Conservation (phyloP, 176 grass and related monocot species). For the Cenchrus americanus region DNA sequence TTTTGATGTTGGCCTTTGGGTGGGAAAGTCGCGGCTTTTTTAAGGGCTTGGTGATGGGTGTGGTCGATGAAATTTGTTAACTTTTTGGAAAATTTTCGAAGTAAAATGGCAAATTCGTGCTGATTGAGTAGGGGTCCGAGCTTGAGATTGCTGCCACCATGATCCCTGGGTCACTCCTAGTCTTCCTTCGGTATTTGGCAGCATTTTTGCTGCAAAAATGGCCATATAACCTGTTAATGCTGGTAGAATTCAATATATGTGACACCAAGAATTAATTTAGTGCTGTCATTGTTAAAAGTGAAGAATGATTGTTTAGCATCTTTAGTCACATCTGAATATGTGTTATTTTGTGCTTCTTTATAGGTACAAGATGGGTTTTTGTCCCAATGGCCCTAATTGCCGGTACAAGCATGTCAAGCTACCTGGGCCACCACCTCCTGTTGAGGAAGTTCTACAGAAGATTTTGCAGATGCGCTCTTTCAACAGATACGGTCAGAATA, state of each 20-base stretch:
- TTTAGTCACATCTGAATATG: not conserved
- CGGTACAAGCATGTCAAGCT: conserved; percentile 80
- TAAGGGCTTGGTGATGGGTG: not conserved
- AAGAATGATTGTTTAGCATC: not conserved
- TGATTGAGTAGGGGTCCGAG: not conserved
- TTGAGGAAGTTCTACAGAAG: conserved; percentile 93
- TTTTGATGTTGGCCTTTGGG: conserved; percentile 12
- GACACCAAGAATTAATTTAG: not conserved
- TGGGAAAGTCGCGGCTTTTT: not conserved
- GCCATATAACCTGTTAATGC: not conserved
- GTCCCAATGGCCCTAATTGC: conserved; percentile 88
- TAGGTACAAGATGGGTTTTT: conserved; percentile 99
- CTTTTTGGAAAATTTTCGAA: not conserved
- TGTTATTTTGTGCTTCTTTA: conserved; percentile 10
- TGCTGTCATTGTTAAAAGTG: not conserved
- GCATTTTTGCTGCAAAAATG: conserved; percentile 17
- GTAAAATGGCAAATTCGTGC: not conserved
- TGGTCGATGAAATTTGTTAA: conserved; percentile 8
- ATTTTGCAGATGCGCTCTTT: conserved; percentile 60
- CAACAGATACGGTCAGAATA: conserved; percentile 68
- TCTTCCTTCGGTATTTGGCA: not conserved
- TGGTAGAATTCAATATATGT: not conserved
- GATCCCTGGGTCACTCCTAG: not conserved
- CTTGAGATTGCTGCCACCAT: not conserved
- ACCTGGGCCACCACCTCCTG: conserved; percentile 61